Conservation (phyloP, 140 eudicot species). For the Senecio squalidus region DNA sequence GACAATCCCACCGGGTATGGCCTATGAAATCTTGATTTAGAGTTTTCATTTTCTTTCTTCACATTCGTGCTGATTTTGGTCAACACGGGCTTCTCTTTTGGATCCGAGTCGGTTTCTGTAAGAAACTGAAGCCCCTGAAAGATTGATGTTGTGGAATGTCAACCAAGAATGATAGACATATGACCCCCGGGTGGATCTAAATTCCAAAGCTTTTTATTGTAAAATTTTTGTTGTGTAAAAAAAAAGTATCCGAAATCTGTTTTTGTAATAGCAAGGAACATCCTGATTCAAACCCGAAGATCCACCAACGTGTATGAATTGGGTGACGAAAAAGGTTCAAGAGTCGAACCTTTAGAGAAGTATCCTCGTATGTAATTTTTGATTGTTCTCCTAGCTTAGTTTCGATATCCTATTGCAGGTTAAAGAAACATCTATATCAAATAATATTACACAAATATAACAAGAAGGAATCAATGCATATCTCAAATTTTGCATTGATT, state of each 20-base stretch:
- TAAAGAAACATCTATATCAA: background rate
- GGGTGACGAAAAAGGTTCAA: background rate
- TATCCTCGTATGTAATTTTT: constrained; percentile 40
- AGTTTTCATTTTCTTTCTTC: constrained; percentile 15
- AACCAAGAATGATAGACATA: background rate
- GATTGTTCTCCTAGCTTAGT: constrained; percentile 43
- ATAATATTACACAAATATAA: background rate
- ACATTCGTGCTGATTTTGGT: constrained; percentile 22
- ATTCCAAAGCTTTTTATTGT: too few relatives aligned
- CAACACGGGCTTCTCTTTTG: constrained; percentile 30
- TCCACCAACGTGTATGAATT: too few relatives aligned
- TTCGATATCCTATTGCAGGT: constrained; percentile 45
- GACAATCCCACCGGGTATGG: constrained; percentile 62
- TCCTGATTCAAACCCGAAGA: too few relatives aligned
- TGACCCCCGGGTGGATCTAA: too few relatives aligned
- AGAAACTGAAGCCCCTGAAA: constrained; percentile 83
- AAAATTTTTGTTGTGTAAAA: too few relatives aligned
- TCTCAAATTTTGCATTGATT: constrained; percentile 3
- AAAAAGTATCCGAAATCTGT: too few relatives aligned
- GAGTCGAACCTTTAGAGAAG: constrained; percentile 50
- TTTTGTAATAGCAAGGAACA: too few relatives aligned
- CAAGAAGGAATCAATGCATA: background rate
- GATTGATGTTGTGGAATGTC: constrained; percentile 1
- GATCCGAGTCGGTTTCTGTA: constrained; percentile 39
- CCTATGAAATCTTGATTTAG: constrained; percentile 61